Percentiles rank a stretch among this genome's conserved stretches.
These are phyloP conservation scores for Astragalus membranaceus DNA, from an alignment of 306 rosid genomes.

Conservation along the genomic window DNA sequence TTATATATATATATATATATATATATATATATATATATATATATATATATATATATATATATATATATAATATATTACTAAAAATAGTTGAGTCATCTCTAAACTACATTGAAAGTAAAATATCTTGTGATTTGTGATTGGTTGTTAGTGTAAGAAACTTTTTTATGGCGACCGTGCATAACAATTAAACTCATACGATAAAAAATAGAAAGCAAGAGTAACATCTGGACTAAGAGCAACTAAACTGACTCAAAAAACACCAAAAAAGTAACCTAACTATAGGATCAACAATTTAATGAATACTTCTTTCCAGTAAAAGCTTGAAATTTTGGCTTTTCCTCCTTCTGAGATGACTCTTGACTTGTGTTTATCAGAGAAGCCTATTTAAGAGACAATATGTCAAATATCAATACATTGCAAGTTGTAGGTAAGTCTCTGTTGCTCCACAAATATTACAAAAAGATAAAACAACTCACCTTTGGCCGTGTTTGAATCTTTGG, in stretches of 20 bases:
- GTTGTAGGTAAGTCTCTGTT: background rate
- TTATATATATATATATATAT: too few species aligned
- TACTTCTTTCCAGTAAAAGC: constrained; percentile 57
- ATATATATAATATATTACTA: too few species aligned
- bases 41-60: too few species aligned
- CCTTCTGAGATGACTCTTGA: constrained; percentile 27
- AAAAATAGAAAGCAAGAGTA: background rate
- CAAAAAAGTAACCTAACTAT: background rate
- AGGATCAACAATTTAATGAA: constrained; percentile 29
- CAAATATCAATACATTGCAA: background rate
- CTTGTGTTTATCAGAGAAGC: constrained; percentile 13
- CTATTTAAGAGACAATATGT: background rate
- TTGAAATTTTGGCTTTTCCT: constrained; percentile 37
- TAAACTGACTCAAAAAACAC: too few species aligned
- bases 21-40: too few species aligned
- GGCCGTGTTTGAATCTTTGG: constrained; percentile 7
- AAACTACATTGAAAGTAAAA: too few species aligned
- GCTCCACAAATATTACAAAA: background rate
- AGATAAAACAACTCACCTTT: constrained; percentile 15
- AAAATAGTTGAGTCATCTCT: too few species aligned
- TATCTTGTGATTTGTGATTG: too few species aligned
- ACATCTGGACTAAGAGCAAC: background rate
- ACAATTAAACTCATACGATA: background rate
- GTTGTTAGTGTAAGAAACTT: too few species aligned
- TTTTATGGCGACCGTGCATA: too few species aligned